Base-by-base conservation (phyloP, 495 filamentous ascomycete species). In the Aspergillus bertholletiae region DNA sequence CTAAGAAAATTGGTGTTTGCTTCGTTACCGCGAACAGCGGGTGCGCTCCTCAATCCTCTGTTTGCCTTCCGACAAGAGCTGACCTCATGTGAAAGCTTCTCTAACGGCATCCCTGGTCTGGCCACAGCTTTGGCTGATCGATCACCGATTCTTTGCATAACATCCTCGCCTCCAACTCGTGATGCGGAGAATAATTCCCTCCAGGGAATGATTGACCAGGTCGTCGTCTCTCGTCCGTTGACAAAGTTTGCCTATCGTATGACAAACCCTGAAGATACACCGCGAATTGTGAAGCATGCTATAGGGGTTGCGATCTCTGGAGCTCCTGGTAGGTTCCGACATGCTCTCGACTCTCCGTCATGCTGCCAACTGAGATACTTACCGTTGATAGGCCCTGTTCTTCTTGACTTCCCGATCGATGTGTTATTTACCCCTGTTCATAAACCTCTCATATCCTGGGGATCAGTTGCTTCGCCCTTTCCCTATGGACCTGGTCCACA, bases 1-100 rank as follows among this genome's bases (percentile, higher is more conserved):
- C 57, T 39, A 53, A 47, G 11, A 65, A 63, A 28, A 53, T 66
- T 4, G 66, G 56, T 8, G 66, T 69, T 1, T 61, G 59, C 24
- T 69, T 69, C 43, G 66, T 69, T 3, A 69, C 66, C 9, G 64
- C 64, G 0, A 67, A 69, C 30, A 67, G 66, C 26, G 66, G 66
- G 66, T 69, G 18, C 40, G 57, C 24, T 46, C 21, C 23, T 8
- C 22, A 49, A 46, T 4, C n/a, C n/a, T n/a, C n/a, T n/a, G n/a
- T n/a, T n/a, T n/a, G n/a, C n/a, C n/a, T n/a, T n/a, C n/a, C n/a
- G n/a, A n/a, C n/a, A n/a, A n/a, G n/a, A n/a, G n/a, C n/a, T n/a
- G n/a, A n/a, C n/a, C n/a, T n/a, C 22, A 56, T 21, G 23, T 27
- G 37, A n/a, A 30, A 69, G 63, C 2, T 69, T 66, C 27, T 66